Percentiles rank a stretch among this genome's conserved stretches.
Evolutionary conservation across 1,284 basidiomycete species (phyloP).

Genomic region (Ganoderma leucocontextum): DNA sequence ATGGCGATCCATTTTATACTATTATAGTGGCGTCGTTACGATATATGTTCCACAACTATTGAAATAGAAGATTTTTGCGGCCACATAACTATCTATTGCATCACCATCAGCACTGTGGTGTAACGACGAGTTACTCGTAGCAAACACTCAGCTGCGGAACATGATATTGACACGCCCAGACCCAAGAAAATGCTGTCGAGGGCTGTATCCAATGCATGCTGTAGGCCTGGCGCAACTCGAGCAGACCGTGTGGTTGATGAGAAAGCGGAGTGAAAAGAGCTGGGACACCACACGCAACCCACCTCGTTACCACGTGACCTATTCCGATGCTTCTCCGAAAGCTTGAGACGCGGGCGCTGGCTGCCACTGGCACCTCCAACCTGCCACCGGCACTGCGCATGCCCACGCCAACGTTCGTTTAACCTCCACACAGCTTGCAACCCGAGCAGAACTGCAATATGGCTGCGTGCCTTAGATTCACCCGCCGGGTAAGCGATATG

Average conservation of each 20-base stretch:
- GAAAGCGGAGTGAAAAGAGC: background rate
- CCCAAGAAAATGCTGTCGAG: background rate
- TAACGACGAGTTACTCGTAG: background rate
- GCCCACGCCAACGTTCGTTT: background rate
- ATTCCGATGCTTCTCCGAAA: slow-evolving; percentile 1
- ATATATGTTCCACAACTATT: background rate
- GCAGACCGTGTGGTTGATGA: background rate
- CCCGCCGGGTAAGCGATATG: slow-evolving; percentile 29
- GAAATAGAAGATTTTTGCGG: background rate
- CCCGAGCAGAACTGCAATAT: slow-evolving; percentile 14
- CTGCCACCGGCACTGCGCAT: too few relatives aligned
- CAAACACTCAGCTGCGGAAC: background rate
- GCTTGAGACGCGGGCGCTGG: background rate
- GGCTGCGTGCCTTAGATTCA: slow-evolving; percentile 36
- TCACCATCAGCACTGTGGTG: background rate
- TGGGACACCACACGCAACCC: background rate
- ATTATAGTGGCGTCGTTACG: background rate
- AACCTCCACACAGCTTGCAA: background rate
- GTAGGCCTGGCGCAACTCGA: background rate
- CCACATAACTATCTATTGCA: background rate
- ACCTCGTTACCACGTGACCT: background rate
- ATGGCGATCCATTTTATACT: background rate
- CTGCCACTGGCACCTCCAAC: background rate
- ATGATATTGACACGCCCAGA: background rate
- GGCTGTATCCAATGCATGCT: too few relatives aligned